phyloP scores from a whole-genome alignment of 306 rosid genomes.

The Boehmeria nivea region DNA sequence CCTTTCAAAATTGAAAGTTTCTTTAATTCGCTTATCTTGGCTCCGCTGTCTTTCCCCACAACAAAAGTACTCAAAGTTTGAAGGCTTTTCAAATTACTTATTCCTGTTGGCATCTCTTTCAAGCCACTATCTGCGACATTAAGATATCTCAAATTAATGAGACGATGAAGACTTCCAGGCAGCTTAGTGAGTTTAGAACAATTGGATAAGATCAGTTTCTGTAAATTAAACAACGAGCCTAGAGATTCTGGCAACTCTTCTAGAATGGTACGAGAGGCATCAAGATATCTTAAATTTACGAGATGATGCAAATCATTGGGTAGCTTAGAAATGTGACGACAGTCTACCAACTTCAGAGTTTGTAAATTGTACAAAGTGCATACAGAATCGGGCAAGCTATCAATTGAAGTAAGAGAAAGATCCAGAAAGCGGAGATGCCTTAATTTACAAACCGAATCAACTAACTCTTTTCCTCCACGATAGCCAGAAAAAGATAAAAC shows the following conservation, averaged over 20 bases:
- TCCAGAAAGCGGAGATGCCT: neutral
- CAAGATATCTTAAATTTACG: conserved; percentile 6
- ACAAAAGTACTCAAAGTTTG: neutral
- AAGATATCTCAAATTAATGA: conserved; percentile 7
- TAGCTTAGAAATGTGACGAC: neutral
- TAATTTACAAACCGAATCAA: neutral
- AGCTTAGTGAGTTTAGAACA: conserved; percentile 1
- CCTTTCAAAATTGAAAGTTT: neutral
- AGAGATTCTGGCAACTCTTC: neutral
- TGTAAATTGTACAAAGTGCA: conserved; percentile 14
- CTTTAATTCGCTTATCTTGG: neutral
- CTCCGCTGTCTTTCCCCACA: neutral
- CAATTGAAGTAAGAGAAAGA: conserved; percentile 10
- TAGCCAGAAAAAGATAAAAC: neutral
- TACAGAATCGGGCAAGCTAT: neutral
- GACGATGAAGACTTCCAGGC: conserved; percentile 4
- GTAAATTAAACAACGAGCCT: conserved; percentile 11
- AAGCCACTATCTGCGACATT: neutral
- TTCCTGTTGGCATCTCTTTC: neutral
- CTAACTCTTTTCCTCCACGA: neutral
- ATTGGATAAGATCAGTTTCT: neutral
- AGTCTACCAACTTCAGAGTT: neutral
- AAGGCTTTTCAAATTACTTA: conserved; percentile 9
- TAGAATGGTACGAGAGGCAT: neutral
- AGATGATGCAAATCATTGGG: conserved; percentile 2